Evolutionary conservation across 441 rosid genomes (phyloP), one percentile per base, ranked within the genome.

Genomic region (Erysimum cheiri): DNA sequence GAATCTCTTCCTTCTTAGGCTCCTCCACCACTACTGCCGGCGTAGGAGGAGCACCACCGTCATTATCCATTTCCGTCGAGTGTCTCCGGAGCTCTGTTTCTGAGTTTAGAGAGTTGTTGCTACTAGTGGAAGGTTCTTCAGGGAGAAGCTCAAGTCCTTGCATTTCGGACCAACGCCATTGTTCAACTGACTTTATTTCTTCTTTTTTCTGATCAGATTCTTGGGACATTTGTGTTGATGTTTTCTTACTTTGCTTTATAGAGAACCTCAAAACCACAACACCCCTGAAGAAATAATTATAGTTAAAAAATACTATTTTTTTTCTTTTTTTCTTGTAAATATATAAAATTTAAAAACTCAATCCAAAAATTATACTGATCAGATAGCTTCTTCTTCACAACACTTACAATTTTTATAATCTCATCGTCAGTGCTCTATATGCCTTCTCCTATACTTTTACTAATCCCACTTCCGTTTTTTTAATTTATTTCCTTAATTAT

Each of bases 101-200:
- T 70, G 52, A 47, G 60, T 55, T 50, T 35, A 7, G 65, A 4
- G 48, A 53, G 78, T 48, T 73, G 75, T 76, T 70, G 59, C 33
- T 31, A 31, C 6, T 31, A 31, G 0, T 31, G 33, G 33, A 12
- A 49, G 26, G 82, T 35, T 35, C 63, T 76, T 83, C 55, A 55
- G 96, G 75, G 35, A 85, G 77, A 70, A 92, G 98, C 79, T 95
- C 99, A 80, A 92, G 93, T 46, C 98, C 97, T 89, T 92, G 97
- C 95, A 95, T 89, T 88, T 92, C 96, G 19, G 96, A 87, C 95
- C 98, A 95, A 81, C 85, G 90, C 98, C 97, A 95, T 72, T 87
- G 87, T 83, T 95, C 97, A 61, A 79, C 77, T 81, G 86, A 77
- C 82, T 82, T 79, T 77, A 82, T 86, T 86, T 83, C 82, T 83